Evolutionary conservation across 371 early-diverging fungal genomes (phyloP).

Genomic region (Lichtheimia corymbifera): DNA sequence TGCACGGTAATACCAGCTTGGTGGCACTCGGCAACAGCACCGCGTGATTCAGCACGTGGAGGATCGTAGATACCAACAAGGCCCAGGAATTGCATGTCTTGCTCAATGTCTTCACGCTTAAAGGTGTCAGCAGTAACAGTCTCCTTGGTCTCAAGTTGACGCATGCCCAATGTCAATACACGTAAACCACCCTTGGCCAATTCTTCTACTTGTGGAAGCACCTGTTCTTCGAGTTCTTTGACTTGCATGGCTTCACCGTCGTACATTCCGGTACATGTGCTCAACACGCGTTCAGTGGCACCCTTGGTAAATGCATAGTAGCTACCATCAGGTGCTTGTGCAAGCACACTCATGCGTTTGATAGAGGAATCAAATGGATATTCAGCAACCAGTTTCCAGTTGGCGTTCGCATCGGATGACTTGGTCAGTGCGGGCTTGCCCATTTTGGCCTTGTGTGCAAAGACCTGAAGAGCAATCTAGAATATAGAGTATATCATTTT

Average conservation of each 20-base stretch:
- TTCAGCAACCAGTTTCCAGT: slow-evolving; percentile 76
- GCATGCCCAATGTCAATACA: slow-evolving; percentile 43
- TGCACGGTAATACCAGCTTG: slow-evolving; percentile 91
- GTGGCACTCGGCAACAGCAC: slow-evolving; percentile 85
- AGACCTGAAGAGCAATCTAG: slow-evolving; percentile 69
- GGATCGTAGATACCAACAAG: slow-evolving; percentile 95
- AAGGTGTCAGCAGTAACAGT: slow-evolving; percentile 42
- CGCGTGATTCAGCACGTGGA: slow-evolving; percentile 75
- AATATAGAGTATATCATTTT: background rate
- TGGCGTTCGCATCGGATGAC: slow-evolving; percentile 17
- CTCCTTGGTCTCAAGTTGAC: slow-evolving; percentile 51
- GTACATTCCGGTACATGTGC: slow-evolving; percentile 50
- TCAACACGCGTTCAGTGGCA: slow-evolving; percentile 76
- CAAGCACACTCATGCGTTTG: slow-evolving; percentile 91
- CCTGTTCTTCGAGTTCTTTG: slow-evolving; percentile 47
- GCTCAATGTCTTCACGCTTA: slow-evolving; percentile 68
- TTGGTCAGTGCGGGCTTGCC: slow-evolving; percentile 62
- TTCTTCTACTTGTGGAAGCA: slow-evolving; percentile 57
- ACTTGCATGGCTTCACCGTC: slow-evolving; percentile 38
- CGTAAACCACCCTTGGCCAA: slow-evolving; percentile 76
- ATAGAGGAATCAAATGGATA: slow-evolving; percentile 85
- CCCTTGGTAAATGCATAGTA: slow-evolving; percentile 64
- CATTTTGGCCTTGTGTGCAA: slow-evolving; percentile 72
- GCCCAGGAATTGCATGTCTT: slow-evolving; percentile 82
- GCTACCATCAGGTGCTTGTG: slow-evolving; percentile 57